phyloP scores from a whole-genome alignment of 352 stramenopile species.

The Globisporangium solare region DNA sequence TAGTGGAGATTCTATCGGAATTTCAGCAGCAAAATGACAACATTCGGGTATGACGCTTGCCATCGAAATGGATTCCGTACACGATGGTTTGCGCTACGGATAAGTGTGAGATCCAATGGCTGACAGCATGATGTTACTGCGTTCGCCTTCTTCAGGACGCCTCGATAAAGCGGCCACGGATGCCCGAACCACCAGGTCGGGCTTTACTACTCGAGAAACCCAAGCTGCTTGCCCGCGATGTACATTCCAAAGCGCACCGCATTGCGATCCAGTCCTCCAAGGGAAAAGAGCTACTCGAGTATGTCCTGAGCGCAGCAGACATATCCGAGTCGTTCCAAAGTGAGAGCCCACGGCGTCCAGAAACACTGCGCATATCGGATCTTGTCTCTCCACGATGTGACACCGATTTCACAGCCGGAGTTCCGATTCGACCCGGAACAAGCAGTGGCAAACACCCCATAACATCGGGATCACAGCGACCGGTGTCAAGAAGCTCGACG shows the following conservation, averaged over 20 bases:
- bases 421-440: constrained; percentile 51
- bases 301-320: constrained; percentile 34
- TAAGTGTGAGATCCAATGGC: background rate
- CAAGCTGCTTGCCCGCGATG: constrained; percentile 52
- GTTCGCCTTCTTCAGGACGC: constrained; percentile 34
- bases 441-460: constrained; percentile 26
- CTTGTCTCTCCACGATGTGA: constrained; percentile 14
- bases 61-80: background rate
- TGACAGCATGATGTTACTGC: background rate
- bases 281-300: constrained; percentile 54
- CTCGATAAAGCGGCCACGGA: constrained; percentile 34
- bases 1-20: constrained; percentile 73
- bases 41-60: constrained; percentile 41
- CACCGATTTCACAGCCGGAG: constrained; percentile 4
- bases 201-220: constrained; percentile 69
- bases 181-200: constrained; percentile 61
- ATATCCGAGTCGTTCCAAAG: constrained; percentile 14
- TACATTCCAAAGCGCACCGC: constrained; percentile 14
- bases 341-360: constrained; percentile 9
- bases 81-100: no score
- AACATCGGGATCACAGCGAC: constrained; percentile 45
- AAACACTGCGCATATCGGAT: constrained; percentile 48
- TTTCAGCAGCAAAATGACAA: constrained; percentile 77
- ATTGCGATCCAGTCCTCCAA: constrained; percentile 29
- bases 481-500: constrained; percentile 63